These are phyloP conservation scores for Aspergillus glaucus DNA, from an alignment of 2,329 filamentous ascomycete genomes.

Conservation along the genomic window DNA sequence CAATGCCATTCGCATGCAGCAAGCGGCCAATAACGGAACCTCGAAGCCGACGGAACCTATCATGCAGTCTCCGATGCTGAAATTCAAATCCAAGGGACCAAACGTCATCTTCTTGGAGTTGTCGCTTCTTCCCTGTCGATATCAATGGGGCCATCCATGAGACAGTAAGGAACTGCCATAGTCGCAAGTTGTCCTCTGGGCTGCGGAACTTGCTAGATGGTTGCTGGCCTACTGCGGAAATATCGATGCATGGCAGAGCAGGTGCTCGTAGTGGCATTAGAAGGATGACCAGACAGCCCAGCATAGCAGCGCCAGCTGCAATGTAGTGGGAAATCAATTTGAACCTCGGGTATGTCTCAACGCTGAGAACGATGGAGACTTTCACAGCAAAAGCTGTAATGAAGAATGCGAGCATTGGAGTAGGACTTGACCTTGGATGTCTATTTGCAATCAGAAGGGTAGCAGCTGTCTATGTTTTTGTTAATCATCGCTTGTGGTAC, in stretches of 20 bases:
- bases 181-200: conserved; percentile 70
- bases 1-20: conserved; percentile 69
- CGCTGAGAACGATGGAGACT: conserved; percentile 25
- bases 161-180: conserved; percentile 80
- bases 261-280: conserved; percentile 66
- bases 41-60: conserved; percentile 63
- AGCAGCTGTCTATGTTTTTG: conserved; percentile 27
- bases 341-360: conserved; percentile 2
- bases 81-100: conserved; percentile 77
- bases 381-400: conserved; percentile 27
- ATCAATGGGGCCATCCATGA: conserved; percentile 77
- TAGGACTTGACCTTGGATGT: conserved; percentile 38
- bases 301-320: conserved; percentile 37
- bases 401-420: conserved; percentile 33
- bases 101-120: conserved; percentile 71
- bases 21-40: conserved; percentile 68
- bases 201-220: conserved; percentile 59
- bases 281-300: conserved; percentile 50
- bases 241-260: conserved; percentile 46
- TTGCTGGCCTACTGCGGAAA: conserved; percentile 51
- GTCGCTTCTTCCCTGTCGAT: conserved; percentile 53
- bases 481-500: conserved; percentile 6
- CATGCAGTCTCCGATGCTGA: conserved; percentile 69
- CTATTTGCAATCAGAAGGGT: conserved; percentile 30
- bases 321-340: conserved; percentile 18